These are phyloP conservation scores for Yamadazyma membranifaciens DNA, from an alignment of 1,139 yeast genomes.

Conservation along the genomic window DNA sequence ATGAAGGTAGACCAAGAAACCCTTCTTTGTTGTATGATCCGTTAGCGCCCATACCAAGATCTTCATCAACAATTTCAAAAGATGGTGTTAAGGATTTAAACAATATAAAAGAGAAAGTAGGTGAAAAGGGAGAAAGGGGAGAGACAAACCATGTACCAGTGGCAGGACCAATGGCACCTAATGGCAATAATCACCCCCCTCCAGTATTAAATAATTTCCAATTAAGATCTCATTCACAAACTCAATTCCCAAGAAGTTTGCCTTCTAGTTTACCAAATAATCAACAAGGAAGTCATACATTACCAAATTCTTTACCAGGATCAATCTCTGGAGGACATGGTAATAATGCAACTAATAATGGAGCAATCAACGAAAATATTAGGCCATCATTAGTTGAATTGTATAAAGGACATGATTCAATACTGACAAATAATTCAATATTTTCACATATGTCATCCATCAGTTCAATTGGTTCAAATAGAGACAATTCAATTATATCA, in stretches of 20 bases:
- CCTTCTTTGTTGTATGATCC: constrained; percentile 40
- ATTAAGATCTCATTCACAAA: neutral
- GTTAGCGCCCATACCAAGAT: constrained; percentile 25
- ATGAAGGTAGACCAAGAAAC: constrained; percentile 25
- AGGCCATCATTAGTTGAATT: constrained; percentile 46
- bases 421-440: constrained; percentile 30
- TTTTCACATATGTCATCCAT: constrained; percentile 35
- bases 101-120: neutral
- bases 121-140: neutral
- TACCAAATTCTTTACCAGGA: constrained; percentile 1
- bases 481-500: constrained; percentile 19
- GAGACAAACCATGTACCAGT: neutral
- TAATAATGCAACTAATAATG: constrained; percentile 18
- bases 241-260: constrained; percentile 5
- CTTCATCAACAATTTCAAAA: neutral
- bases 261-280: constrained; percentile 1
- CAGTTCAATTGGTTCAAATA: constrained; percentile 31
- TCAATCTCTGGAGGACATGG: constrained; percentile 2
- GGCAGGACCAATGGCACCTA: constrained; percentile 4
- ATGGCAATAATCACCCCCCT: neutral
- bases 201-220: neutral
- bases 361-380: constrained; percentile 11
- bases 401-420: constrained; percentile 21
- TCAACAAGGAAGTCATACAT: neutral
- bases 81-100: too few species aligned